Percentiles rank a stretch among this genome's conserved stretches.
Evolutionary conservation across 78 protist genomes (phyloP).

Genomic region (Dictyostelium brefeldianum): DNA sequence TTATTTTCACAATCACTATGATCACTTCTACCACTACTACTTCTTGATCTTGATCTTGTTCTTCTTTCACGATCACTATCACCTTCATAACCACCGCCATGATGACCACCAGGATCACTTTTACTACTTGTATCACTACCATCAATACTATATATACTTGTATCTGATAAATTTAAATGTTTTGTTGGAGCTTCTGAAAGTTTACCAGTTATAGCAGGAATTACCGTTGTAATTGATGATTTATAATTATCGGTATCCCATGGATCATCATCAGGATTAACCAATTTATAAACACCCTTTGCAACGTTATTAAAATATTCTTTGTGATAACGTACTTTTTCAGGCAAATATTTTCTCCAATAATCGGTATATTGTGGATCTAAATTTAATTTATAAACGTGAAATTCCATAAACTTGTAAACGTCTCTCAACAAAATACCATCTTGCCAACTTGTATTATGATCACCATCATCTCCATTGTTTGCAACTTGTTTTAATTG

Average conservation of each 20-base stretch:
- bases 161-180: too few relatives aligned
- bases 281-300: not conserved
- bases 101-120: too few relatives aligned
- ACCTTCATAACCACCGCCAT: too few relatives aligned
- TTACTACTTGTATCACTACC: too few relatives aligned
- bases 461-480: too few relatives aligned
- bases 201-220: too few relatives aligned
- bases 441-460: not conserved
- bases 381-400: not conserved
- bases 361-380: not conserved
- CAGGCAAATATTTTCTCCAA: constrained; percentile 10
- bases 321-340: not conserved
- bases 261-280: not conserved
- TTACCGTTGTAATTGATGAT: not conserved
- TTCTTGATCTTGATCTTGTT: too few relatives aligned
- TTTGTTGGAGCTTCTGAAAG: too few relatives aligned
- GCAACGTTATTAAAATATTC: not conserved
- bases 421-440: not conserved
- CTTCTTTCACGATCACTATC: too few relatives aligned
- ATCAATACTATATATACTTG: too few relatives aligned
- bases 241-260: not conserved
- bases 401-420: not conserved
- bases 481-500: not conserved
- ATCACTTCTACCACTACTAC: too few relatives aligned
- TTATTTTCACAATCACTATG: too few relatives aligned